A percentile compares a stretch with the other conserved stretches of the same genome.
phyloP scores from a whole-genome alignment of 2,329 filamentous ascomycete genomes.

The Phyllosticta ampelicida region DNA sequence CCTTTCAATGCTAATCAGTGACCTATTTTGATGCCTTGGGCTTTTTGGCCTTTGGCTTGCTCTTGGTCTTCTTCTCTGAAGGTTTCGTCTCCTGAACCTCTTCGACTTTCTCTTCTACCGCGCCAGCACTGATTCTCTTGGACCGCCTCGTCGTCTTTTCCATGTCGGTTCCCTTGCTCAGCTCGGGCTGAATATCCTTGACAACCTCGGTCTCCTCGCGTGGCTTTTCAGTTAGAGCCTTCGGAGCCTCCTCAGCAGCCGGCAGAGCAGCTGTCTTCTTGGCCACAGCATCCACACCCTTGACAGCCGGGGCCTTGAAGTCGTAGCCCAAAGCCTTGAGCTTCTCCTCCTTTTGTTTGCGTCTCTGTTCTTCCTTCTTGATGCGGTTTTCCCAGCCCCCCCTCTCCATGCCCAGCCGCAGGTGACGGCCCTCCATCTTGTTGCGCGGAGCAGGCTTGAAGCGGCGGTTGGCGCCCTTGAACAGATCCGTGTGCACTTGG shows the following conservation, averaged over 20 bases:
- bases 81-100: slow-evolving; percentile 1
- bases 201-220: slow-evolving; percentile 12
- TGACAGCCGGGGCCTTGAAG: slow-evolving; percentile 63
- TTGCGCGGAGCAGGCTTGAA: slow-evolving; percentile 86
- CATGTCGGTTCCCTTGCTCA: background rate
- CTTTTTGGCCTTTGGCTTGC: slow-evolving; percentile 5
- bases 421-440: slow-evolving; percentile 65
- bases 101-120: slow-evolving; percentile 8
- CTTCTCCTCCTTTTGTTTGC: slow-evolving; percentile 59
- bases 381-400: slow-evolving; percentile 71
- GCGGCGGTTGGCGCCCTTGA: slow-evolving; percentile 80
- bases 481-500: slow-evolving; percentile 69
- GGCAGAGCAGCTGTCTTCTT: slow-evolving; percentile 17
- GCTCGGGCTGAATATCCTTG: slow-evolving; percentile 12
- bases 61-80: background rate
- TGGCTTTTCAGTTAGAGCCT: slow-evolving; percentile 15
- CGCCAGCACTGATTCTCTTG: slow-evolving; percentile 7
- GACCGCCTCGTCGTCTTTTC: slow-evolving; percentile 9
- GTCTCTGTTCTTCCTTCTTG: slow-evolving; percentile 58
- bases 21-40: slow-evolving; percentile 7
- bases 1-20: background rate
- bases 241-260: slow-evolving; percentile 20
- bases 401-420: slow-evolving; percentile 63
- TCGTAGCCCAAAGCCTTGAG: slow-evolving; percentile 76
- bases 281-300: slow-evolving; percentile 46